Evolutionary conservation across 2,329 filamentous ascomycete species (phyloP), one percentile per base, ranked within the genome.

Genomic region (Calonectria leucothoes): DNA sequence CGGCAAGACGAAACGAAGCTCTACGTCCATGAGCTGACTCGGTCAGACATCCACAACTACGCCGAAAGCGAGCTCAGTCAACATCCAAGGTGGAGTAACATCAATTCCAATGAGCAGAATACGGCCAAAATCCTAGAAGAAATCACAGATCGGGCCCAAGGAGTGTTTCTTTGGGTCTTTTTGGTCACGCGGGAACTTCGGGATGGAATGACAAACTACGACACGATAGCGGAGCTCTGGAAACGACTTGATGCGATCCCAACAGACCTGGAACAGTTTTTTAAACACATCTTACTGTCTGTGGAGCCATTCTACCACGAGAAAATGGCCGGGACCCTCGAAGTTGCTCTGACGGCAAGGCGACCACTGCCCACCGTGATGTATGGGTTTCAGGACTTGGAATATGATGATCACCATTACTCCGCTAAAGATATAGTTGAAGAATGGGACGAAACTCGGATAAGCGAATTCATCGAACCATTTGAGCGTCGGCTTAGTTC

Each of bases 161-260:
- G 77, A 0, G 72, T 78, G 1, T 80, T 80, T 31, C 72, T 80
- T 0, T 79, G 75, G 77, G 76, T 76, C 8, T 74, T 78, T n/a
- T 29, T 79, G 0, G 75, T 72, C 6, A 73, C 71, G 1, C 59
- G 48, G 6, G 65, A 59, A 3, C 59, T 79, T 0, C 33, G 69
- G 4, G 45, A 70, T 1, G 74, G 71, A 0, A 57, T 75, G 0
- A 45, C 35, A 0, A 69, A 73, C 7, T 49, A 57, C 2, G 71
- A 74, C 14, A 74, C 14, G 0, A 23, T 70, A 3, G 10, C 37
- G 3, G 75, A 75, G 27, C 65, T 77, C 0, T n/a, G 25, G 10
- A 35, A 23, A 15, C 65, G 71, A 4, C 35, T 78, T 0, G 37
- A 61, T 1, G 52, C 67, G 7, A n/a, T 73, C 10, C 76, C 77